A percentile compares a stretch with the other conserved stretches of the same genome.
Conservation (phyloP, 2,329 filamentous ascomycete genomes). For the Pseudopyricularia cyperi region DNA sequence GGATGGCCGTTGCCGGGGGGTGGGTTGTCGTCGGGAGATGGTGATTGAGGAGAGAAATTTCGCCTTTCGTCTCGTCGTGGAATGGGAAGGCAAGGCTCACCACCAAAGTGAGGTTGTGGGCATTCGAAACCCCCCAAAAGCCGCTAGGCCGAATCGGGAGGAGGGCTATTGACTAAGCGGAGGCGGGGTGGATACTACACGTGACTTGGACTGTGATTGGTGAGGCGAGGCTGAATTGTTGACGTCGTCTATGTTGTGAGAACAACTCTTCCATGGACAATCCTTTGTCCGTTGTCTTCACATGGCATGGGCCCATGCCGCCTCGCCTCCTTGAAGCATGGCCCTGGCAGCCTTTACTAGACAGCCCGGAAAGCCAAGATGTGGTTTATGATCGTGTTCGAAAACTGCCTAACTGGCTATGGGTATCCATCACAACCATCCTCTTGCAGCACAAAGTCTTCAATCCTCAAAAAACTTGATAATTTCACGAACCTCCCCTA, state of each 20-base stretch:
- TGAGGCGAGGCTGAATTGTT: neutral
- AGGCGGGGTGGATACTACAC: neutral
- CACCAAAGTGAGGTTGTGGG: conserved; percentile 1
- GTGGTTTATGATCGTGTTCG: no score
- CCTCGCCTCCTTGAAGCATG: no score
- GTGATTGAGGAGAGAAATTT: conserved; percentile 9
- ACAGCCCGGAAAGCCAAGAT: no score
- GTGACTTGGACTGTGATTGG: neutral
- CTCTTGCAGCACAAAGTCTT: neutral
- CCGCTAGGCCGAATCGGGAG: conserved; percentile 1
- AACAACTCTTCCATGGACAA: no score
- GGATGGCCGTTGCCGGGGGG: conserved; percentile 20
- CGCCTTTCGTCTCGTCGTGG: neutral
- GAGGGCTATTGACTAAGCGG: conserved; percentile 1
- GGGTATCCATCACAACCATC: neutral
- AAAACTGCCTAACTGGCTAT: neutral
- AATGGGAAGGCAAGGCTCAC: neutral
- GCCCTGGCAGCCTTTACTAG: no score
- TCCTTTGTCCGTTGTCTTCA: no score
- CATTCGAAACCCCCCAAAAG: conserved; percentile 1
- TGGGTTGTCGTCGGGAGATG: conserved; percentile 15
- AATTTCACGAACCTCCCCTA: conserved; percentile 72
- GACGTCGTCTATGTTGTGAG: neutral
- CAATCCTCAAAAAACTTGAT: conserved; percentile 76
- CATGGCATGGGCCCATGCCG: no score